Evolutionary conservation across 805 yeast genomes (phyloP), one percentile per base, ranked within the genome.

Genomic region (Pichia cephalocereana): DNA sequence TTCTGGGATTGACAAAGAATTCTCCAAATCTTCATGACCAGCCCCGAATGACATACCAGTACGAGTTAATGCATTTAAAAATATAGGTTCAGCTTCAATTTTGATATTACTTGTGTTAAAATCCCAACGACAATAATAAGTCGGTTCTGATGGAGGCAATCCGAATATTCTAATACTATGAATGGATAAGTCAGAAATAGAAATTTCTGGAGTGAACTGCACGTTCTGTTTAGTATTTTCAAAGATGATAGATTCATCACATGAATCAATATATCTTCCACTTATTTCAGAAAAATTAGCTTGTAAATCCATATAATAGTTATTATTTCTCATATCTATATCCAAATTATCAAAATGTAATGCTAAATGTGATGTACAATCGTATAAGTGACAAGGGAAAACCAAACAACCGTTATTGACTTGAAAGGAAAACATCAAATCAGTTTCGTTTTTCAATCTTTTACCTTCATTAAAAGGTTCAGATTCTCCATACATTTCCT

Each of bases 111-210:
- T 95, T 1, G 83, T 60, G 28, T 75, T 77, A 55, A 93, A 79
- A 50, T 84, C 90, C 99, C 99, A 93, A 51, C 86, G 82, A 58
- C 96, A 89, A 53, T 77, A 80, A 60, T 86, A 93, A 0, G 97
- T 87, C 0, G 91, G 88, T 60, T 87, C 95, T 8, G 72, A 69
- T 0, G 97, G 97, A 0, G 96, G 96, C 2, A 88, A 61, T 0
- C 99, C 99, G 69, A 88, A 88, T 82, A 90, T 80, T 58, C 98
- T 72, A 63, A 91, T 96, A 1, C 96, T 95, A 63, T 86, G 95
- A 26, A 87, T 71, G 2, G 73, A 59, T 12, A 84, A 60, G 0
- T 83, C 80, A 57, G 83, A 84, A 44, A 86, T 71, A 4, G 61
- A 54, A 31, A 86, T 55, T 41, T 79, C 79, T 1, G 80, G 71